Percentiles rank a stretch among this genome's conserved stretches.
These are phyloP conservation scores for Lentinula aciculospora DNA, from an alignment of 768 basidiomycete genomes.

Conservation along the genomic window DNA sequence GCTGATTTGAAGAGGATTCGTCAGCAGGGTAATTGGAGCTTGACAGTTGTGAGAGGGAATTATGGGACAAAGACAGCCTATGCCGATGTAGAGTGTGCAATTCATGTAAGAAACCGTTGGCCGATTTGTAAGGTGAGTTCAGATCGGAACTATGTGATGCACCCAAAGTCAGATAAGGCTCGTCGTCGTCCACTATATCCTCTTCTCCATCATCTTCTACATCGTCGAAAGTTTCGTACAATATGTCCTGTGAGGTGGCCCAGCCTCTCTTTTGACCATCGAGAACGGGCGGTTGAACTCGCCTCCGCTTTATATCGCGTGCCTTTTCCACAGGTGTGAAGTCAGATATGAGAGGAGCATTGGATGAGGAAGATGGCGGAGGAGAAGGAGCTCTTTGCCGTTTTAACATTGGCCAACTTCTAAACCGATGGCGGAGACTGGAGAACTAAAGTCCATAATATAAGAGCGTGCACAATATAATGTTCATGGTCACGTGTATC, in stretches of 20 bases:
- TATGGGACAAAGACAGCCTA: conserved; percentile 36
- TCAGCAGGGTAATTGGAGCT: neutral
- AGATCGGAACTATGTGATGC: conserved; percentile 7
- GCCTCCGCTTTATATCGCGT: conserved; percentile 46
- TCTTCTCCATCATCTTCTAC: conserved; percentile 18
- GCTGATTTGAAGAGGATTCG: neutral
- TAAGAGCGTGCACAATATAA: too few relatives aligned
- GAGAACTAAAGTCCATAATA: neutral
- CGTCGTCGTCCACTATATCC: neutral
- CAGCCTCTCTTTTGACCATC: conserved; percentile 50
- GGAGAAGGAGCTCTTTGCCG: conserved; percentile 45
- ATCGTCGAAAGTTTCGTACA: conserved; percentile 28
- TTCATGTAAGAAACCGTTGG: conserved; percentile 65
- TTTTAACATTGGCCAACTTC: conserved; percentile 39
- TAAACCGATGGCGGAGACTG: neutral
- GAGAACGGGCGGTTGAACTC: conserved; percentile 43
- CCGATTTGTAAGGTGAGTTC: conserved; percentile 45
- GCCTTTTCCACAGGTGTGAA: conserved; percentile 19
- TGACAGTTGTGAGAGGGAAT: neutral
- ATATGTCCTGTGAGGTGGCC: conserved; percentile 22
- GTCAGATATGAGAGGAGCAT: conserved; percentile 21
- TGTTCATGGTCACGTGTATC: neutral
- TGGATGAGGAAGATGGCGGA: conserved; percentile 22
- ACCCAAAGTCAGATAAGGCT: neutral
- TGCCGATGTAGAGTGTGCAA: conserved; percentile 61